phyloP scores from a whole-genome alignment of 331 rosid species.

The Acacia concinna region DNA sequence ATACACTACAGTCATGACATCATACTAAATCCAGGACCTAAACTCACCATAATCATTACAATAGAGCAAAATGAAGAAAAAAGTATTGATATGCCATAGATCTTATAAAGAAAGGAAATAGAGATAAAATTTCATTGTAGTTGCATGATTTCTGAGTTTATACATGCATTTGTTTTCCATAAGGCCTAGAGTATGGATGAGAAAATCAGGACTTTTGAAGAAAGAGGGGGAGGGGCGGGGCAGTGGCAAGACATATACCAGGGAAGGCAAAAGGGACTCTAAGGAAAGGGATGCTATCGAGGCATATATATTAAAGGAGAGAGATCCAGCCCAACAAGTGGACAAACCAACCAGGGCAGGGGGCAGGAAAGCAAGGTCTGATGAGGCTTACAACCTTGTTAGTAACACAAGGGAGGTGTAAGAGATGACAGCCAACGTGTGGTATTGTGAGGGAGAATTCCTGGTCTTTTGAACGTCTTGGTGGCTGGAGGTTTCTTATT shows the following conservation, averaged over 20 bases:
- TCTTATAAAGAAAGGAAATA: not conserved
- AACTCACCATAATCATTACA: constrained; percentile 29
- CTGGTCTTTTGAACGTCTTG: not conserved
- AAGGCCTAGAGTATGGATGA: not conserved
- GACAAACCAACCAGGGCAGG: not conserved
- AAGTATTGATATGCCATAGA: not conserved
- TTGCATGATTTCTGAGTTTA: not conserved
- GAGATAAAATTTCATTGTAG: not conserved
- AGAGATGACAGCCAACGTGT: not conserved
- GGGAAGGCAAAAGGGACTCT: not conserved
- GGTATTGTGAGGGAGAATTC: not conserved
- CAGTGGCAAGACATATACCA: not conserved
- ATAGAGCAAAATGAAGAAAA: constrained; percentile 7
- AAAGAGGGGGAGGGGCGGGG: not conserved
- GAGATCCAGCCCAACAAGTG: not conserved
- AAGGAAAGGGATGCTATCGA: not conserved
- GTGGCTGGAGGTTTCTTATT: not conserved
- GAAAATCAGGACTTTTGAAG: not conserved
- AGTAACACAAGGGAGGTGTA: not conserved
- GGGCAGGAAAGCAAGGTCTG: not conserved
- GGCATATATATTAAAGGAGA: not conserved
- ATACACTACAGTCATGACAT: constrained; percentile 38
- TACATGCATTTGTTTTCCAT: constrained; percentile 21
- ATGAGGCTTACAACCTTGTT: not conserved
- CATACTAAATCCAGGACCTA: constrained; percentile 37